phyloP scores from a whole-genome alignment of 1,284 basidiomycete genomes.

The Phellopilus nigrolimitatus region DNA sequence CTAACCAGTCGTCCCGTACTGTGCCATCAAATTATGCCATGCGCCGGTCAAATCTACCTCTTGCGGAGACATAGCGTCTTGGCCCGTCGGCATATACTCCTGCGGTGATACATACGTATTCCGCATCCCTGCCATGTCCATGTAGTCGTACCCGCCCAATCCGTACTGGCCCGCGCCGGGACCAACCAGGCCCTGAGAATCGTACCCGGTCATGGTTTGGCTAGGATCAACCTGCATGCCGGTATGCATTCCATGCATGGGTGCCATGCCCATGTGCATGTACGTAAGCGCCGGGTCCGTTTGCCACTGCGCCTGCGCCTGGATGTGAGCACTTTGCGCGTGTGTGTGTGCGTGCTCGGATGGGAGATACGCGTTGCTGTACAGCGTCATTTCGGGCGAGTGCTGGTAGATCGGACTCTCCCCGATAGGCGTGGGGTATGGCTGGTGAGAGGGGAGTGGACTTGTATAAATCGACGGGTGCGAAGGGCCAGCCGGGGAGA shows the following conservation, averaged over 20 bases:
- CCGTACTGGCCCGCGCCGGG: conserved; percentile 2
- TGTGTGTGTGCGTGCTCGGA: conserved; percentile 24
- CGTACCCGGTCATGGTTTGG: not conserved
- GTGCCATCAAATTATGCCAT: conserved; percentile 14
- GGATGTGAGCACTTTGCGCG: conserved; percentile 22
- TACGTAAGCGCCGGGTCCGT: conserved; percentile 6
- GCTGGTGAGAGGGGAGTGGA: conserved; percentile 3
- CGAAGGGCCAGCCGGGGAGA: conserved; percentile 21
- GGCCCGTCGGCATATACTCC: not conserved
- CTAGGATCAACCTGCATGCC: conserved; percentile 5
- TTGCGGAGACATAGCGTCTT: conserved; percentile 12
- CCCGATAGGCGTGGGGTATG: conserved; percentile 12
- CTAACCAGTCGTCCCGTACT: conserved; percentile 10
- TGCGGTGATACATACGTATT: conserved; percentile 8
- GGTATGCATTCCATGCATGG: not conserved
- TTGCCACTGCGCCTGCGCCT: conserved; percentile 21
- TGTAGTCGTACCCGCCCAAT: conserved; percentile 5
- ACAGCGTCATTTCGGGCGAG: conserved; percentile 19
- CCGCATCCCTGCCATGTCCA: conserved; percentile 8
- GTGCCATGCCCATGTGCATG: conserved; percentile 20
- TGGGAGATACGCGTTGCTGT: conserved; percentile 18
- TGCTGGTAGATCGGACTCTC: conserved; percentile 7
- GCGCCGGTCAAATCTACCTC: conserved; percentile 12
- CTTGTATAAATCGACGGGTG: conserved; percentile 3
- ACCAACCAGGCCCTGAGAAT: conserved; percentile 5